These are phyloP conservation scores for Megacollybia marginata DNA, from an alignment of 768 basidiomycete genomes.

Conservation along the genomic window DNA sequence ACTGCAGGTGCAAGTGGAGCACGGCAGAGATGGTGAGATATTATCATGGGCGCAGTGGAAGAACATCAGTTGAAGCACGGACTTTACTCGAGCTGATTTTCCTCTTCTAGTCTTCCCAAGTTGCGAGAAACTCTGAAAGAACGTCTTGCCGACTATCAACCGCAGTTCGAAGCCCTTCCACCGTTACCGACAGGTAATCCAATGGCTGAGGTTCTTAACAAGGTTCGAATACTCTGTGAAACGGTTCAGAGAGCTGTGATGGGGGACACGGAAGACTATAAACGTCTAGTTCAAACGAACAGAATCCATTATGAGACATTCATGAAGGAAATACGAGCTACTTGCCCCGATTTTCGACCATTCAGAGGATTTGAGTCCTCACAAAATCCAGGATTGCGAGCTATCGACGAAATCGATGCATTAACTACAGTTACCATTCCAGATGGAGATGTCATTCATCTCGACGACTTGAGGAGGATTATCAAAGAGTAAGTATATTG, in stretches of 20 bases:
- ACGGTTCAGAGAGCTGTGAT: conserved; percentile 19
- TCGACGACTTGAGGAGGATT: conserved; percentile 18
- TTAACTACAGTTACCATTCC: too few species aligned
- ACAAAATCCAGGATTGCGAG: too few species aligned
- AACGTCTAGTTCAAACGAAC: conserved; percentile 22
- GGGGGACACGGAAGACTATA: conserved; percentile 17
- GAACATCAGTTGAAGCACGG: conserved; percentile 43
- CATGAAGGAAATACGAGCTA: conserved; percentile 22
- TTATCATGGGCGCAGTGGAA: conserved; percentile 46
- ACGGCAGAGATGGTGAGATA: conserved; percentile 38
- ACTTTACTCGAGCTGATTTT: neutral
- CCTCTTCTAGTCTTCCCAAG: conserved; percentile 35
- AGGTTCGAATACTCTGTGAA: conserved; percentile 37
- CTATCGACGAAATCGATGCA: too few species aligned
- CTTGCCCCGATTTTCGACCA: conserved; percentile 28
- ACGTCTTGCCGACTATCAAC: conserved; percentile 26
- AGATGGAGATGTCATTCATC: conserved; percentile 5
- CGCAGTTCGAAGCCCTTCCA: conserved; percentile 34
- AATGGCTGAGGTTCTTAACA: conserved; percentile 34
- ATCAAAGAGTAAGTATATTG: conserved; percentile 19
- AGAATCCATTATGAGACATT: conserved; percentile 19
- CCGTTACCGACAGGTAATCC: conserved; percentile 28
- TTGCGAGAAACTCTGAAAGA: conserved; percentile 31
- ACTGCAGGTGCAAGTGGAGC: conserved; percentile 31
- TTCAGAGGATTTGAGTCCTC: too few species aligned